A percentile compares a stretch with the other conserved stretches of the same genome.
phyloP scores from a whole-genome alignment of 768 basidiomycete genomes.

The Pleurotus eryngii region DNA sequence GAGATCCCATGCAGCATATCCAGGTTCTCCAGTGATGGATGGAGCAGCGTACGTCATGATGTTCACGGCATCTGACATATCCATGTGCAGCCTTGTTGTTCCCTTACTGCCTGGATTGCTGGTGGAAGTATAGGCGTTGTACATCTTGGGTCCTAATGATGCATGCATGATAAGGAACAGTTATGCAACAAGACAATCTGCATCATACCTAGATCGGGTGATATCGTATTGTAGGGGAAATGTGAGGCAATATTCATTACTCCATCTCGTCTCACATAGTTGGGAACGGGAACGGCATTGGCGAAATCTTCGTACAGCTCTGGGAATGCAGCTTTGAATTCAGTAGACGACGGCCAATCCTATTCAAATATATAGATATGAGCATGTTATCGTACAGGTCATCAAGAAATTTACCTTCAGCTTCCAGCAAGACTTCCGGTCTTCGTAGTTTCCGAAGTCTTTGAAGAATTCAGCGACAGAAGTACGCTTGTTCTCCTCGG shows the following conservation, averaged over 20 bases:
- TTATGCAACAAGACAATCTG: constrained; percentile 13
- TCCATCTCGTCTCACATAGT: constrained; percentile 89
- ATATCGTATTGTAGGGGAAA: constrained; percentile 75
- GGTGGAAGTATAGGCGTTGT: constrained; percentile 80
- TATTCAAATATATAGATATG: constrained; percentile 24
- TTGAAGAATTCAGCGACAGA: constrained; percentile 80
- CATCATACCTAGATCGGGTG: constrained; percentile 72
- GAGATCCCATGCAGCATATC: constrained; percentile 90
- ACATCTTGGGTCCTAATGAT: constrained; percentile 84
- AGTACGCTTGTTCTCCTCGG: constrained; percentile 55
- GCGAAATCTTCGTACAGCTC: constrained; percentile 85
- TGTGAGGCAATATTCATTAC: constrained; percentile 86
- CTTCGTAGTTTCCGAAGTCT: constrained; percentile 68
- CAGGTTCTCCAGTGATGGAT: constrained; percentile 57
- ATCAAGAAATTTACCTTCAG: constrained; percentile 52
- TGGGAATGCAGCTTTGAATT: constrained; percentile 82
- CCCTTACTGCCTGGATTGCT: constrained; percentile 71
- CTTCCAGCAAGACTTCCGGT: constrained; percentile 60
- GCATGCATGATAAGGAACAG: neutral
- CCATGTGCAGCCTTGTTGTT: constrained; percentile 89
- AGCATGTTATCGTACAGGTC: neutral
- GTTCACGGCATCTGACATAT: constrained; percentile 92
- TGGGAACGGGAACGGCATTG: constrained; percentile 79
- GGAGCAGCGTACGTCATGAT: constrained; percentile 76
- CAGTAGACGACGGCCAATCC: constrained; percentile 92